Evolutionary conservation across 2,329 filamentous ascomycete genomes (phyloP).

Genomic region (Aureobasidium sp.): DNA sequence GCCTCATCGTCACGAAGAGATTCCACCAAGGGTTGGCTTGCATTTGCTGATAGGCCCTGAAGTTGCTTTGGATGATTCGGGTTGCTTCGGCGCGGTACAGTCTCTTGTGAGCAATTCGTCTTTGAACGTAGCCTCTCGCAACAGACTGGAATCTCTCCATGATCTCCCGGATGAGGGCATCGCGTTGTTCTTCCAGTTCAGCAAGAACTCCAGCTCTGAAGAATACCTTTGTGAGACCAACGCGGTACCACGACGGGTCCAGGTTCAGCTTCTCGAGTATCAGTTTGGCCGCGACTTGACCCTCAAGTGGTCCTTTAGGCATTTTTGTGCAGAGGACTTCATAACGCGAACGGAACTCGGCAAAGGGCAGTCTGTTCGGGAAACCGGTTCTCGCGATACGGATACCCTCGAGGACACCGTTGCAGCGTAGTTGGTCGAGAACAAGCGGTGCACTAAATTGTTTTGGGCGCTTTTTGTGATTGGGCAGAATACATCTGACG

Average conservation of each 20-base stretch:
- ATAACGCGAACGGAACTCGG: constrained; percentile 91
- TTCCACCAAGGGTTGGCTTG: constrained; percentile 97
- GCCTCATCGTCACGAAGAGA: constrained; percentile 89
- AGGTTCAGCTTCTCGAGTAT: constrained; percentile 86
- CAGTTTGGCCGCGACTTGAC: constrained; percentile 71
- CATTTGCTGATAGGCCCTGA: constrained; percentile 82
- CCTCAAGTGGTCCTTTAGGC: constrained; percentile 84
- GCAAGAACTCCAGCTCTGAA: constrained; percentile 94
- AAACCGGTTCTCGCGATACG: constrained; percentile 95
- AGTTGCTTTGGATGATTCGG: constrained; percentile 88
- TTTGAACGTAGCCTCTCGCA: constrained; percentile 80
- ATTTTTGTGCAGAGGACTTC: constrained; percentile 86
- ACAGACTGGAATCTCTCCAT: constrained; percentile 90
- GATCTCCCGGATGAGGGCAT: constrained; percentile 86
- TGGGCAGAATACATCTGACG: constrained; percentile 93
- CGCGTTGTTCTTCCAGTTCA: constrained; percentile 91
- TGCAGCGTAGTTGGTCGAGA: constrained; percentile 92
- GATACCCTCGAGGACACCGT: constrained; percentile 98
- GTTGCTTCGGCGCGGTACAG: constrained; percentile 93
- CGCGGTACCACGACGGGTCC: constrained; percentile 79
- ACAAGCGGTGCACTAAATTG: constrained; percentile 88
- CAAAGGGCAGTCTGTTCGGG: constrained; percentile 83
- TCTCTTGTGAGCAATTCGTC: constrained; percentile 82
- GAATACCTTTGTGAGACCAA: constrained; percentile 95
- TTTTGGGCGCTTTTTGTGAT: constrained; percentile 95